A percentile compares a stretch with the other conserved stretches of the same genome.
Evolutionary conservation across 768 basidiomycete species (phyloP).

Genomic region (Calvatia gigantea): DNA sequence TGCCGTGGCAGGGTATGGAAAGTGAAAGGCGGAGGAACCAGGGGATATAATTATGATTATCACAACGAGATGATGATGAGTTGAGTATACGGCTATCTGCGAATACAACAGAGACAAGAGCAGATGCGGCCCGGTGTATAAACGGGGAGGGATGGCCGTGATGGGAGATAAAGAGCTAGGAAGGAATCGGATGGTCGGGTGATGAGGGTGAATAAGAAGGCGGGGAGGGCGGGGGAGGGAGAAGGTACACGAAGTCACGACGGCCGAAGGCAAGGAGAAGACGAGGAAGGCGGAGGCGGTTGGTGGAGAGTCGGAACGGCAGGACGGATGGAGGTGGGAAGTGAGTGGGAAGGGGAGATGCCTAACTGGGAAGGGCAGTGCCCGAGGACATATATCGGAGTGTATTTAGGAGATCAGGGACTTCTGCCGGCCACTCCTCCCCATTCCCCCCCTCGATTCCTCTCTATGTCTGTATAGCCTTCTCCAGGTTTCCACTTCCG

Average conservation of each 20-base stretch:
- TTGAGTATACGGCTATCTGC: conserved; percentile 4
- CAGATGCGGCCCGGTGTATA: not conserved
- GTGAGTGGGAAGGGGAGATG: not conserved
- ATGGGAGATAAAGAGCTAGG: conserved; percentile 22
- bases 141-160: conserved; percentile 22
- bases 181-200: no score
- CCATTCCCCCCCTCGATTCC: conserved; percentile 6
- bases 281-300: not conserved
- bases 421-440: conserved; percentile 9
- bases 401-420: conserved; percentile 10
- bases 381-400: conserved; percentile 12
- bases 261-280: not conserved
- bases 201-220: not conserved
- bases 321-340: not conserved
- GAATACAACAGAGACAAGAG: not conserved
- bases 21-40: not conserved
- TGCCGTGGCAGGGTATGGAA: not conserved
- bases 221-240: conserved; percentile 1
- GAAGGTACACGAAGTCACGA: not conserved
- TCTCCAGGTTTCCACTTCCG: conserved; percentile 5
- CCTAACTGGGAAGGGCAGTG: conserved; percentile 11
- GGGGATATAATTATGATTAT: conserved; percentile 2
- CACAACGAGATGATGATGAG: conserved; percentile 6
- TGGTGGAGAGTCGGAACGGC: not conserved
- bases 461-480: conserved; percentile 19